These are phyloP conservation scores for Trebouxia sp. DNA, from an alignment of 139 green algal species.

Conservation along the genomic window DNA sequence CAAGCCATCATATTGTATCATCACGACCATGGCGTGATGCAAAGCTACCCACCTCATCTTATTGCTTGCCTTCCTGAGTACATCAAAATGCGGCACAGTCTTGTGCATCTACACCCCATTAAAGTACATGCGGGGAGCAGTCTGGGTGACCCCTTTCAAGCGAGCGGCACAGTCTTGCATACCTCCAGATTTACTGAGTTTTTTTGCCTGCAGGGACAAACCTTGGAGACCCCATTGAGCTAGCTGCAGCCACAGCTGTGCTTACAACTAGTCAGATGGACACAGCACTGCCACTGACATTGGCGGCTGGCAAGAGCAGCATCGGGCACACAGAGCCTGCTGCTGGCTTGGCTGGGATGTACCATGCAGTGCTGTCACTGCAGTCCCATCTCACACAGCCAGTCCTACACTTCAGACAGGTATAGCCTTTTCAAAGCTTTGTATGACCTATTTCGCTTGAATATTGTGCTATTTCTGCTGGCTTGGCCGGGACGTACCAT, in stretches of 20 bases:
- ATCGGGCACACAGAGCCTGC: slow-evolving; percentile 78
- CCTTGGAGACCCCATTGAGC: slow-evolving; percentile 66
- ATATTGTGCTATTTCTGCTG: too few species aligned
- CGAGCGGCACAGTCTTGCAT: too few species aligned
- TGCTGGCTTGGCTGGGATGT: slow-evolving; percentile 63
- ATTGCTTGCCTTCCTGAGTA: too few species aligned
- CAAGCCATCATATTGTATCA: too few species aligned
- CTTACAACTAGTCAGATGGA: background rate
- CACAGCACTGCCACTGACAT: slow-evolving; percentile 39
- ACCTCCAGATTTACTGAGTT: too few species aligned
- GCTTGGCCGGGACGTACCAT: slow-evolving; percentile 52
- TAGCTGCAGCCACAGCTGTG: slow-evolving; percentile 41
- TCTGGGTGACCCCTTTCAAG: too few species aligned
- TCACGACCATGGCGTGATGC: too few species aligned
- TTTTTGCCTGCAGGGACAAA: slow-evolving; percentile 52
- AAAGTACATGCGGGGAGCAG: too few species aligned
- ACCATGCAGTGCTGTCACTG: background rate
- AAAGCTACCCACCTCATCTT: too few species aligned
- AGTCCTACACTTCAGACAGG: slow-evolving; percentile 62
- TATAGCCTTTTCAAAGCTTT: background rate
- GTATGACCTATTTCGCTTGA: too few species aligned
- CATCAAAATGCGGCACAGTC: too few species aligned
- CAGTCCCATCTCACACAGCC: slow-evolving; percentile 21
- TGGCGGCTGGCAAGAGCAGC: slow-evolving; percentile 69
- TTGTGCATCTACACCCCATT: too few species aligned